phyloP scores from a whole-genome alignment of 2,329 filamentous ascomycete genomes.

The Shiraia bambusicola region DNA sequence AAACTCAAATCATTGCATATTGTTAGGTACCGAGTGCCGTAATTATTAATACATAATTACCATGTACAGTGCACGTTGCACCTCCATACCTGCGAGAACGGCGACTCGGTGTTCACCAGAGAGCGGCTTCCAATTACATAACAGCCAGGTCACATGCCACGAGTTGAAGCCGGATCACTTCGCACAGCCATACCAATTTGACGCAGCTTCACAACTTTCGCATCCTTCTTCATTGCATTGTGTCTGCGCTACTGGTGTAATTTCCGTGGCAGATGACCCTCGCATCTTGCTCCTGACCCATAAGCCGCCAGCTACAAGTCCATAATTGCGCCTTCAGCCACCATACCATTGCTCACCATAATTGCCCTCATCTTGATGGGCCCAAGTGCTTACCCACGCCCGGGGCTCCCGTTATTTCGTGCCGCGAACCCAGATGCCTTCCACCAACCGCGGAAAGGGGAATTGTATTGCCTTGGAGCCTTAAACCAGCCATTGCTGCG shows the following conservation, averaged over 20 bases:
- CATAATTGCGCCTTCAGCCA: conserved; percentile 24
- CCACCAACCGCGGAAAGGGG: conserved; percentile 26
- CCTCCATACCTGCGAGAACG: background rate
- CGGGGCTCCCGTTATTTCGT: conserved; percentile 18
- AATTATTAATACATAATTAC: too few species aligned
- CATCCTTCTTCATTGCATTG: conserved; percentile 21
- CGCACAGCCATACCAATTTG: conserved; percentile 19
- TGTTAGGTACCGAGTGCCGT: background rate
- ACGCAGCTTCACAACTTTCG: conserved; percentile 18
- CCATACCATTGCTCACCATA: conserved; percentile 24
- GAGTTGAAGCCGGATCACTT: conserved; percentile 24
- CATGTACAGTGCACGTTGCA: too few species aligned
- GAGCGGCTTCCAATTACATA: conserved; percentile 15
- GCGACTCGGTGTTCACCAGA: conserved; percentile 21
- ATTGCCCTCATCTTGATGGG: background rate
- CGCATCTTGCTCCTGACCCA: conserved; percentile 19
- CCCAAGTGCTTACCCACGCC: conserved; percentile 18
- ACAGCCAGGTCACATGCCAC: conserved; percentile 21
- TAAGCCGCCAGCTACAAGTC: conserved; percentile 15
- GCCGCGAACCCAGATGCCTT: conserved; percentile 19
- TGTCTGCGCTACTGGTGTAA: conserved; percentile 23
- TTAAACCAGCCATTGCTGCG: conserved; percentile 10
- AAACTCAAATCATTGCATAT: background rate
- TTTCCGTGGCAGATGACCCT: conserved; percentile 35
- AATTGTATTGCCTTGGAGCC: conserved; percentile 38